Conservation (phyloP, 768 basidiomycete genomes). For the Naganishia onofrii region DNA sequence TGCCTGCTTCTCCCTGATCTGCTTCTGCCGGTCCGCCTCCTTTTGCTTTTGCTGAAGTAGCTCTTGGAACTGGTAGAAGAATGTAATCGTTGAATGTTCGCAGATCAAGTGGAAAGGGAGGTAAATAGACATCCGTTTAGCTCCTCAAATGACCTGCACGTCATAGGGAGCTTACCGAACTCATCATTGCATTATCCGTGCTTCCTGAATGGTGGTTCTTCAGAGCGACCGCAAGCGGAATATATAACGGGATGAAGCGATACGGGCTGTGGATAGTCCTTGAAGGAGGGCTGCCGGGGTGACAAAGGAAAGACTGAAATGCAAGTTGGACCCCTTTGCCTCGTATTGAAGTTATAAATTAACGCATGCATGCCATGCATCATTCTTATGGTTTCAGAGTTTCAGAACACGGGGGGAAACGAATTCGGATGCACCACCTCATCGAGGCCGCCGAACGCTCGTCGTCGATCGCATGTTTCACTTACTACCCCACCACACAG, state of each 20-base stretch:
- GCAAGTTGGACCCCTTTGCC: too few species aligned
- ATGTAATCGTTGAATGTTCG: neutral
- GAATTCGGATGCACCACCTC: too few species aligned
- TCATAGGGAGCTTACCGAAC: slow-evolving; percentile 14
- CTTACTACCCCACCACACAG: too few species aligned
- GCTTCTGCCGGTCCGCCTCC: slow-evolving; percentile 17
- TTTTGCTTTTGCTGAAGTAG: slow-evolving; percentile 24
- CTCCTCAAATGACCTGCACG: neutral
- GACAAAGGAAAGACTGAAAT: too few species aligned
- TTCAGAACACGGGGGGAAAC: too few species aligned
- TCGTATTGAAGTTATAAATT: too few species aligned
- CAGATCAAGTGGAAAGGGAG: neutral
- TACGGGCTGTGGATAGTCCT: neutral
- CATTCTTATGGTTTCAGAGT: too few species aligned
- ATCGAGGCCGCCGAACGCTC: too few species aligned
- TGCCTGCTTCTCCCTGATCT: slow-evolving; percentile 15
- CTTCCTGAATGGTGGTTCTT: neutral
- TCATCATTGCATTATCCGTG: slow-evolving; percentile 1
- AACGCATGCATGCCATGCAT: too few species aligned
- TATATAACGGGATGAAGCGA: neutral
- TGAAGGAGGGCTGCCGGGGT: neutral
- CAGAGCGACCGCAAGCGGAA: neutral
- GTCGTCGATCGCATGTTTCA: too few species aligned
- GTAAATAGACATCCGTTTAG: neutral
- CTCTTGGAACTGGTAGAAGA: slow-evolving; percentile 16